These are phyloP conservation scores for Cryptosporidium sp. DNA, from an alignment of 169 alveolate genomes.

Conservation along the genomic window DNA sequence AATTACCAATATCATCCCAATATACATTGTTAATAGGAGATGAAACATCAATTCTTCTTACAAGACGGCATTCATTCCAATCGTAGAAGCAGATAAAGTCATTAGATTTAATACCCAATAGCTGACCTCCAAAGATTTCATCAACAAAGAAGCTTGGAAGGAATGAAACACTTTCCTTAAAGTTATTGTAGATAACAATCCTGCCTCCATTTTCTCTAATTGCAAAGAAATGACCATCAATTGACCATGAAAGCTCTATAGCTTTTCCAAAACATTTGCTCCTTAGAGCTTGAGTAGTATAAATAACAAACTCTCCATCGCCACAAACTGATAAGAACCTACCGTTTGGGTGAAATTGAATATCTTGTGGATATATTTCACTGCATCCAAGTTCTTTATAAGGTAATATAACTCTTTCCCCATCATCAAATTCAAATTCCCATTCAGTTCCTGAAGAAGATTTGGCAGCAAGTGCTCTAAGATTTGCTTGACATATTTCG, in stretches of 20 bases:
- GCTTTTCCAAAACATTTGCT: conserved; percentile 95
- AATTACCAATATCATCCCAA: conserved; percentile 78
- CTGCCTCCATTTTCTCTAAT: conserved; percentile 89
- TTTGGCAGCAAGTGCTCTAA: conserved; percentile 79
- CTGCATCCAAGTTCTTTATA: conserved; percentile 91
- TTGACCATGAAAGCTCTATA: conserved; percentile 93
- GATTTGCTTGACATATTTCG: conserved; percentile 93
- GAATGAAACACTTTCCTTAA: conserved; percentile 86
- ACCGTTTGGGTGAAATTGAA: conserved; percentile 97
- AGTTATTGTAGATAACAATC: conserved; percentile 87
- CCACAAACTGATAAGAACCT: conserved; percentile 95
- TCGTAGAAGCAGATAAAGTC: conserved; percentile 94
- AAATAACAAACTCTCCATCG: conserved; percentile 96
- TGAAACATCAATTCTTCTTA: conserved; percentile 78
- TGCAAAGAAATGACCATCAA: conserved; percentile 93
- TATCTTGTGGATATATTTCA: conserved; percentile 93
- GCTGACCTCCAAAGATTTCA: conserved; percentile 91
- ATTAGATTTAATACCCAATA: conserved; percentile 88
- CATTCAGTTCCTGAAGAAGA: conserved; percentile 74
- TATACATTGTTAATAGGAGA: conserved; percentile 63
- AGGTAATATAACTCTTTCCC: conserved; percentile 81
- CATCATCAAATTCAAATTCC: conserved; percentile 83
- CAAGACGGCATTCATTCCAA: conserved; percentile 89
- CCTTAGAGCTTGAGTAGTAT: conserved; percentile 89
- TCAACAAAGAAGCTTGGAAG: conserved; percentile 88